A percentile compares a stretch with the other conserved stretches of the same genome.
Evolutionary conservation across 108 stramenopile genomes (phyloP).

Genomic region (Hondaea fermentalgiana): DNA sequence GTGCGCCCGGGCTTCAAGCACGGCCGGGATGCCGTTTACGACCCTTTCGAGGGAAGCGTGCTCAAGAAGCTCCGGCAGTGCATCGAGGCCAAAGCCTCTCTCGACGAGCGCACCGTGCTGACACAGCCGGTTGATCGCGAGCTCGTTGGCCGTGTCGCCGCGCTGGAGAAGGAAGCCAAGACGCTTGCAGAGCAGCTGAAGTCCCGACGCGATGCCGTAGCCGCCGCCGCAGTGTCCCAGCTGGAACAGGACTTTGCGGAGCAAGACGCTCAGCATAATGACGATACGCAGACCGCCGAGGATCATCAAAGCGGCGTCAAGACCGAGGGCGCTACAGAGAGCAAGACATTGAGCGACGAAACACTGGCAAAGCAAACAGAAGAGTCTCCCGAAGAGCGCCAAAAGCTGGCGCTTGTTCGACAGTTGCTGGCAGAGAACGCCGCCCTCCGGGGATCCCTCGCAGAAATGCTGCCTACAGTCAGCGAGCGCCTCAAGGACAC

Average conservation of each 20-base stretch:
- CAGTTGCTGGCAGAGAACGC: neutral
- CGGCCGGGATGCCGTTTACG: neutral
- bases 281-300: too few species aligned
- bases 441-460: neutral
- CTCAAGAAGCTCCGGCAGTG: neutral
- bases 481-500: neutral
- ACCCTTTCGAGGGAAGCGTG: neutral
- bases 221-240: neutral
- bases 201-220: neutral
- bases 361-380: neutral
- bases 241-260: neutral
- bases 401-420: neutral
- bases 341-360: too few species aligned
- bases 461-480: neutral
- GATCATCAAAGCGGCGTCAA: too few species aligned
- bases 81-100: neutral
- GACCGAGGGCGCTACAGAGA: too few species aligned
- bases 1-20: neutral
- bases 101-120: neutral
- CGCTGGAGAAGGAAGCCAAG: neutral
- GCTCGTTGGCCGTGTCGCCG: neutral
- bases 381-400: neutral
- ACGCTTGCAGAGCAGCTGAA: neutral
- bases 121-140: neutral
- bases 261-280: neutral